Evolutionary conservation across 1,139 yeast species (phyloP), one percentile per base, ranked within the genome.

Genomic region (Arxiozyma slooffiae): DNA sequence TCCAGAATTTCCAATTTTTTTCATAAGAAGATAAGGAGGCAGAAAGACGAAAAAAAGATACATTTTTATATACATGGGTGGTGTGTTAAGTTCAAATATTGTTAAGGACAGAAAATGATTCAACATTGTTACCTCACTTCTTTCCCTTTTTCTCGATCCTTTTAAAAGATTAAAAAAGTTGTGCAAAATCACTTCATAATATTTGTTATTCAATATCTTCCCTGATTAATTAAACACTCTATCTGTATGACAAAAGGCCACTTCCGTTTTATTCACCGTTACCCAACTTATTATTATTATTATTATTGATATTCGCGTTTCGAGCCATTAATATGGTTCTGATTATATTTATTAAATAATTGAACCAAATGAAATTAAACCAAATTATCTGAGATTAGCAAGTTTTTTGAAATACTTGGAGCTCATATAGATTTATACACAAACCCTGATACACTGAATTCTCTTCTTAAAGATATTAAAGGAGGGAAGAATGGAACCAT

Each of bases 351-450:
- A 4, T 4, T 11, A 30, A 30, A 30, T 30, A 14, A 30, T 30
- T 4, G 14, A 30, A 30, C 36, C 11, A 2, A 30, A 30, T n/a
- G 3, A 30, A 30, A 26, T 9, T 8, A 24, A 20, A 4, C 20
- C 6, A 44, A 34, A 16, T n/a, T 23, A 18, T 37, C n/a, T 24
- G 58, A 58, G 60, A 51, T 49, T 2, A 55, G 57, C 36, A 59
- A 57, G 46, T 67, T 68, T 45, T 67, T 63, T 55, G 60, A 64
- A 17, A 54, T 67, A 38, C 65, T 65, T 14, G 69, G 71, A 14
- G 49, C 69, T n/a, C 71, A 67, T n/a, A n/a, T 48, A 56, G 54
- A 49, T 67, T 65, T 3, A 47, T 53, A 8, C 43, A 41, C 11
- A 39, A 38, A 11, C 46, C 50, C 14, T 23, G 50, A 18, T 42